Evolutionary conservation across 2,329 filamentous ascomycete genomes (phyloP), one percentile per base, ranked within the genome.

Genomic region (Phialophora chinensis): DNA sequence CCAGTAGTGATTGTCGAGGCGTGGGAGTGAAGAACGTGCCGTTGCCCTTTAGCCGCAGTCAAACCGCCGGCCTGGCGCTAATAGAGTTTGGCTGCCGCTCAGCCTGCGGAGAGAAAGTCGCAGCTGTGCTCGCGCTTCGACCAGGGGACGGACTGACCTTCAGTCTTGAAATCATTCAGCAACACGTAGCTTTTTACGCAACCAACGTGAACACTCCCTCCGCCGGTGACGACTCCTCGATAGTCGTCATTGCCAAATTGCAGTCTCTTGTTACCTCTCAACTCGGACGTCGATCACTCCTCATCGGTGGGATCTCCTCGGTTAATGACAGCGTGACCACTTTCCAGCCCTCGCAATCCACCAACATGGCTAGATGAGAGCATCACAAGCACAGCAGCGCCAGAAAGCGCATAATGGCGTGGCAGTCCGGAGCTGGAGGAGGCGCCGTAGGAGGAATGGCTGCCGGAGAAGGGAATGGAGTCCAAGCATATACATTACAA

Each of bases 401-500:
- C 66, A 60, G 57, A 63, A 56, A 67, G 70, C 71, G 70, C 70
- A 72, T 61, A 38, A 73, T 73, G 71, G 71, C 71, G 67, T 73
- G 71, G 71, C 71, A 73, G 68, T 65, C 70, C 31, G 68, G 67
- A 68, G 65, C 71, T 65, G 71, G 68, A 50, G 71, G 67, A 47
- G 63, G 60, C 54, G 67, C 63, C 42, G 67, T 59, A 44, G 67
- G 63, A 67, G 66, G 63, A 47, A 66, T 70, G 63, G 61, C 67
- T 50, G 60, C 60, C 44, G 67, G 66, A 60, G 70, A 72, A 35
- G 57, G 67, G 17, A 69, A 61, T 50, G 71, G 71, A n/a, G 71
- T 73, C 11, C 71, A 73, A 67, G 71, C 71, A 61, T 73, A 73
- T 59, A 73, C 71, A 1, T 65, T 73, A 29, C 71, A 73, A 70